phyloP scores from a whole-genome alignment of 2,329 filamentous ascomycete species.

The Emergomyces pasteurianus region DNA sequence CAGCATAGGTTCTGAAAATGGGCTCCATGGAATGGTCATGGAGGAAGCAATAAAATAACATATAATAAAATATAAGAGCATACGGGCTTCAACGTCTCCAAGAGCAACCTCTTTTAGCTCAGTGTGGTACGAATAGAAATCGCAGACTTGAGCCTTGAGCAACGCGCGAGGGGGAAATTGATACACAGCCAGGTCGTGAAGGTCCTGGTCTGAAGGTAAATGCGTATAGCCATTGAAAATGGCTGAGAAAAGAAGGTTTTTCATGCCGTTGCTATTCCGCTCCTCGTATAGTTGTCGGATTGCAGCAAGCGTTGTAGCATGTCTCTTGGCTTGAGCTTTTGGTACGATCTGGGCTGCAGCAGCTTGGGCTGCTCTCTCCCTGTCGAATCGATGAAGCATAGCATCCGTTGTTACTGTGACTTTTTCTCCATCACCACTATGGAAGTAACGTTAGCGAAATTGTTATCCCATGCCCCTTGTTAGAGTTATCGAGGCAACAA shows the following conservation, averaged over 20 bases:
- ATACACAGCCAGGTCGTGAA: not conserved
- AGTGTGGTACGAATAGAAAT: not conserved
- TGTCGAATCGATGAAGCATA: not conserved
- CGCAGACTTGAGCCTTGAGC: not conserved
- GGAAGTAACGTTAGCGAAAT: not conserved
- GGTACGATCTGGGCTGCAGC: not conserved
- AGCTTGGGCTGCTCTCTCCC: not conserved
- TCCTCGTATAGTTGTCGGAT: not conserved
- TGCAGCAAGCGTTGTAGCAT: not conserved
- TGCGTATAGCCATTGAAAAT: not conserved
- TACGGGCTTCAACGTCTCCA: slow-evolving; percentile 1
- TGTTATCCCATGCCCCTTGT: not conserved
- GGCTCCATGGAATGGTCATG: not conserved
- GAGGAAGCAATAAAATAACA: not conserved
- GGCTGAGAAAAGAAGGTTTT: not conserved
- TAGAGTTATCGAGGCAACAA: not conserved
- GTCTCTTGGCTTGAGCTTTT: not conserved
- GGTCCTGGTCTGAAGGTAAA: not conserved
- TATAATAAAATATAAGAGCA: not conserved
- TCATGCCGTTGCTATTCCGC: not conserved
- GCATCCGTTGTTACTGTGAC: not conserved
- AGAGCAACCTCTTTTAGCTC: not conserved
- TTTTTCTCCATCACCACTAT: not conserved
- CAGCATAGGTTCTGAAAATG: not conserved
- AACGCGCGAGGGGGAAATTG: not conserved